Base-by-base conservation (phyloP, 225 moss, liverwort and hornwort genomes). In the Asterella californica region DNA sequence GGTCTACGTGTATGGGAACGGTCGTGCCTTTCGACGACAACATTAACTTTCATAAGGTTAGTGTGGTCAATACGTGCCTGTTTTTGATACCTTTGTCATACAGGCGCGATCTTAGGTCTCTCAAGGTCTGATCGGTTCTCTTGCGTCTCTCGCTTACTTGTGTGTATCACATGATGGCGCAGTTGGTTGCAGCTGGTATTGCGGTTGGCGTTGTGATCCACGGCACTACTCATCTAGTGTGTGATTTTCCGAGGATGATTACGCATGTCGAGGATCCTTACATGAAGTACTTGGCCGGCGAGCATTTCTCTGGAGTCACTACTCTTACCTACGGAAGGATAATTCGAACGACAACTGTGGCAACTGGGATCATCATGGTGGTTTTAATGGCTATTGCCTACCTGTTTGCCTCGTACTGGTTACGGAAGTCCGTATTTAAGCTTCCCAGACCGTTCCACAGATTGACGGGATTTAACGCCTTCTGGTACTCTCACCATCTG, bases 401-500 rank as follows among this genome's bases (percentile, higher is more conserved):
- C 82, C 57, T 87, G 38, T 87, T 96, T 30, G 96, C 96, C 19
- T 92, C 92, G 0, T 89, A 91, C 37, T 88, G 91, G 88, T 94
- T 90, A 72, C 83, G 96, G 6, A 80, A 91, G 47, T 91, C 84
- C 60, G 77, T 96, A 17, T 84, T 96, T n/a, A 91, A 94, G 84
- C 85, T 94, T 4, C 96, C 96, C 4, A 90, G 92, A 88, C 94
- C 93, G 22, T 91, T 96, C 34, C 94, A 93, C 57, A 89, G 90
- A 5, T 76, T 96, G 59, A 96, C 91, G 34, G 96, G 96, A 19
- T 96, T 96, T 77, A 96, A 96, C 68, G 94, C 94, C 22, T 96
- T 96, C 78, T 96, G 96, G 96, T 96, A 96, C 87, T 91, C 96
- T 59, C 96, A 96, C 69, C 96, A 96, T 81, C 77, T 93, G 38